Evolutionary conservation across 768 basidiomycete species (phyloP), one percentile per base, ranked within the genome.

Genomic region (Russula virescens): DNA sequence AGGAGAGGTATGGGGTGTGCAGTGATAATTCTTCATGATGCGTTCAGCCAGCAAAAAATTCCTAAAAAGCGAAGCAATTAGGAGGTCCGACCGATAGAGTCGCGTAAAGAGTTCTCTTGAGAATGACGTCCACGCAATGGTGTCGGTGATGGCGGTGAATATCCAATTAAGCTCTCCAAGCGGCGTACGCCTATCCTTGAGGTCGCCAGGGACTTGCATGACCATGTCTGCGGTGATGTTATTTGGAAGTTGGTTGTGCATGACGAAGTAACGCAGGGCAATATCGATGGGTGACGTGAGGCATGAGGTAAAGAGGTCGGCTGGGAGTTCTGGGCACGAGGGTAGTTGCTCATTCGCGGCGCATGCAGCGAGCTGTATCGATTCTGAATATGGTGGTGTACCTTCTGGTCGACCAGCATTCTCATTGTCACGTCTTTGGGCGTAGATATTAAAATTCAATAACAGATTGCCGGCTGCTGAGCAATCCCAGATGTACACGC

Each of bases 131-230:
- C 97, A 99, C 8, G 97, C 97, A 65, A 99, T 98, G 10, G 97
- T 98, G 75, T 99, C 97, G 18, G 97, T 98, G 60, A 99, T 91
- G 38, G 96, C 94, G 1, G 94, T 98, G 76, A 98, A 98, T 66
- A 98, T 98, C 97, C 97, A 99, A 72, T 96, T 97, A n/a, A 99
- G 83, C 75, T 99, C 97, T 55, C 97, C 97, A 0, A 99, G 79
- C 1, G 97, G 95, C 0, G 97, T 98, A 26, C 95, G 84, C 21
- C 97, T 83, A 71, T 99, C 97, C 75, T 96, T 97, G 63, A 98
- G 82, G 71, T 98, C 95, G 10, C 97, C 97, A 0, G 97, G 97
- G 14, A 99, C 83, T 72, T 94, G 91, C 81, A 91, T 85, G 38
- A 95, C 88, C 89, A 94, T 91, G 70, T 98, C 94, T 31, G 88